A percentile compares a stretch with the other conserved stretches of the same genome.
Conservation (phyloP, 148 eudicot genomes). For the Linanthus parryae region DNA sequence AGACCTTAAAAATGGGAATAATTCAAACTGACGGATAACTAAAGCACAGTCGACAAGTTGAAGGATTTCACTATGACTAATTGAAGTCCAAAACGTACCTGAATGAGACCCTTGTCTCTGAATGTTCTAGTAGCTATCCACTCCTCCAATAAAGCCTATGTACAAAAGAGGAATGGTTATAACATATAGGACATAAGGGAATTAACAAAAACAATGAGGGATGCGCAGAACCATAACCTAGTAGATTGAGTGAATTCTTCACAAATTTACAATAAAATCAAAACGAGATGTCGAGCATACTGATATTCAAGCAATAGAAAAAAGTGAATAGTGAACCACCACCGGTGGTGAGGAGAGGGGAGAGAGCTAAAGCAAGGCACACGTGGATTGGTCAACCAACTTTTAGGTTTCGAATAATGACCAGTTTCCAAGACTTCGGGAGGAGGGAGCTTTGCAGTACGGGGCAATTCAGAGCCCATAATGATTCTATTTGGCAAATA, state of each 20-base stretch:
- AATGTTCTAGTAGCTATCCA: conserved; percentile 87
- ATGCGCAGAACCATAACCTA: not conserved
- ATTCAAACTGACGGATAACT: too few species aligned
- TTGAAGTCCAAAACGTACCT: conserved; percentile 26
- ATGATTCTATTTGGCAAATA: too few species aligned
- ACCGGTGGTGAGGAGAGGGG: too few species aligned
- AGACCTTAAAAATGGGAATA: too few species aligned
- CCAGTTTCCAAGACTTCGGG: too few species aligned
- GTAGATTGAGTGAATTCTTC: not conserved
- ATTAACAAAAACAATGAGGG: not conserved
- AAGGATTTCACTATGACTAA: not conserved
- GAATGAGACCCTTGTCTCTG: conserved; percentile 52
- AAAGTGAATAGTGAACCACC: too few species aligned
- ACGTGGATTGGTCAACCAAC: too few species aligned
- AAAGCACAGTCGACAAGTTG: conserved; percentile 4
- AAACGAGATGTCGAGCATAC: conserved; percentile 1
- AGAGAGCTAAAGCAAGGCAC: too few species aligned
- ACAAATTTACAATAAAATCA: not conserved
- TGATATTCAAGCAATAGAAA: too few species aligned
- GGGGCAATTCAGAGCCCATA: too few species aligned
- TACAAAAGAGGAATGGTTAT: conserved; percentile 10
- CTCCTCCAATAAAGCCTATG: conserved; percentile 94
- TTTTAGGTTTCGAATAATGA: too few species aligned
- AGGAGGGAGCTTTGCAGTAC: too few species aligned
- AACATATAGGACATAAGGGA: not conserved